A percentile compares a stretch with the other conserved stretches of the same genome.
Evolutionary conservation across 1,284 basidiomycete species (phyloP).

Genomic region (Coriolopsis trogii): DNA sequence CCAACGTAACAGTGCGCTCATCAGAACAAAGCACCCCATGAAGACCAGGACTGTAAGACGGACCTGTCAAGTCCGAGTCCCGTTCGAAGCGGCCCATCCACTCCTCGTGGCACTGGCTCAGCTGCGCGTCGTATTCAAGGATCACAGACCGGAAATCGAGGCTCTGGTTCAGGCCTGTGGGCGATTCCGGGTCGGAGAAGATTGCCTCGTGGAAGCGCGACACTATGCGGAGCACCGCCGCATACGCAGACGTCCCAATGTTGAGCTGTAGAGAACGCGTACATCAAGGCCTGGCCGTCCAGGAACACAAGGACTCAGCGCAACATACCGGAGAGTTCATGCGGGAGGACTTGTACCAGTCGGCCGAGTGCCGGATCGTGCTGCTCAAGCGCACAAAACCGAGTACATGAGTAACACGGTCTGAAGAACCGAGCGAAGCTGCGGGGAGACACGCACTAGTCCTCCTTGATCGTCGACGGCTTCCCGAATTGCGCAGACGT

Average conservation of each 20-base stretch:
- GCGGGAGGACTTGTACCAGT: slow-evolving; percentile 76
- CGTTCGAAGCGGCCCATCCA: slow-evolving; percentile 44
- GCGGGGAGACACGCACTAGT: slow-evolving; percentile 54
- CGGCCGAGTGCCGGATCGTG: slow-evolving; percentile 70
- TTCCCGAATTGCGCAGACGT: slow-evolving; percentile 88
- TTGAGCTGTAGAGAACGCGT: slow-evolving; percentile 52
- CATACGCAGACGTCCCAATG: slow-evolving; percentile 74
- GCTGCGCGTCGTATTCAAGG: slow-evolving; percentile 56
- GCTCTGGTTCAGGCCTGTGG: slow-evolving; percentile 73
- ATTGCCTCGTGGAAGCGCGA: slow-evolving; percentile 76
- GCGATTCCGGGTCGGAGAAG: slow-evolving; percentile 71
- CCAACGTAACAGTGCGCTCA: neutral
- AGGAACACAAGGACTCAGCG: neutral
- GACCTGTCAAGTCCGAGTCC: slow-evolving; percentile 30
- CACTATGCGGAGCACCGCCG: slow-evolving; percentile 68
- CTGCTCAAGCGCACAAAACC: slow-evolving; percentile 35
- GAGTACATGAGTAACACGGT: neutral
- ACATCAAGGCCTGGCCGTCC: neutral
- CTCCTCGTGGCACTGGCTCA: slow-evolving; percentile 63
- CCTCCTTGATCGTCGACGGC: slow-evolving; percentile 84
- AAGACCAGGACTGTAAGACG: neutral
- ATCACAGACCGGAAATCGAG: slow-evolving; percentile 71
- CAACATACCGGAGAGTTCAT: slow-evolving; percentile 55
- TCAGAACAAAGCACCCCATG: neutral
- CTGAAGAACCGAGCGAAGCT: neutral